Evolutionary conservation across 768 basidiomycete species (phyloP).

Genomic region (Terana coerulea): DNA sequence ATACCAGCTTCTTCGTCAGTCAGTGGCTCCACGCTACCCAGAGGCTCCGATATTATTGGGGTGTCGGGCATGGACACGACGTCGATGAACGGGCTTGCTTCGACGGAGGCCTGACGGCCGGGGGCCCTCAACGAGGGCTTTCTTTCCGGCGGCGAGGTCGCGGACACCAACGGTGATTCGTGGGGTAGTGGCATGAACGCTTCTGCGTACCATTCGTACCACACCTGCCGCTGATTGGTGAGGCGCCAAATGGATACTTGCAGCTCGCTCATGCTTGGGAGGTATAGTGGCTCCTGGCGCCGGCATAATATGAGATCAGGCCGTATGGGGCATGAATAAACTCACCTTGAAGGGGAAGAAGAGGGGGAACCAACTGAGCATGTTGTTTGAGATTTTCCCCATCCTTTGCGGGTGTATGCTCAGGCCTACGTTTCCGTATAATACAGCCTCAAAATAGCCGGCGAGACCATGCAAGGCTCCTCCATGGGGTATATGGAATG

Average conservation of each 20-base stretch:
- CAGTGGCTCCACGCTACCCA: neutral
- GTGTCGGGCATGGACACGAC: constrained; percentile 43
- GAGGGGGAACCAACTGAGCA: constrained; percentile 99
- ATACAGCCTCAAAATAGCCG: constrained; percentile 93
- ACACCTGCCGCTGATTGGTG: constrained; percentile 84
- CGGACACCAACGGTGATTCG: constrained; percentile 29
- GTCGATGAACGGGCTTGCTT: constrained; percentile 67
- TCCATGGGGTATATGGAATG: constrained; percentile 92
- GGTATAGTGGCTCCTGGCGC: constrained; percentile 82
- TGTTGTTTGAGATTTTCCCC: constrained; percentile 85
- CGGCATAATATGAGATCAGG: neutral
- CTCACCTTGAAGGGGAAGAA: constrained; percentile 89
- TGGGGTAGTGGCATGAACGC: constrained; percentile 72
- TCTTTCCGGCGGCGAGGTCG: constrained; percentile 16
- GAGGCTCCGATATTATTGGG: neutral
- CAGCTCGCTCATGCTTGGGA: constrained; percentile 89
- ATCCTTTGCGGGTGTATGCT: constrained; percentile 93
- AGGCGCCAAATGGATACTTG: constrained; percentile 94
- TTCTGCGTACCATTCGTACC: constrained; percentile 99
- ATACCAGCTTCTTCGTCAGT: constrained; percentile 24
- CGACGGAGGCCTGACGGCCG: constrained; percentile 15
- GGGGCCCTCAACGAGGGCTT: constrained; percentile 5
- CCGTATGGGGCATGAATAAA: neutral
- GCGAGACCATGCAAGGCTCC: constrained; percentile 92
- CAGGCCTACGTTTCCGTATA: constrained; percentile 87